Evolutionary conservation across 805 yeast genomes (phyloP).

Genomic region (Ogataea philodendri): DNA sequence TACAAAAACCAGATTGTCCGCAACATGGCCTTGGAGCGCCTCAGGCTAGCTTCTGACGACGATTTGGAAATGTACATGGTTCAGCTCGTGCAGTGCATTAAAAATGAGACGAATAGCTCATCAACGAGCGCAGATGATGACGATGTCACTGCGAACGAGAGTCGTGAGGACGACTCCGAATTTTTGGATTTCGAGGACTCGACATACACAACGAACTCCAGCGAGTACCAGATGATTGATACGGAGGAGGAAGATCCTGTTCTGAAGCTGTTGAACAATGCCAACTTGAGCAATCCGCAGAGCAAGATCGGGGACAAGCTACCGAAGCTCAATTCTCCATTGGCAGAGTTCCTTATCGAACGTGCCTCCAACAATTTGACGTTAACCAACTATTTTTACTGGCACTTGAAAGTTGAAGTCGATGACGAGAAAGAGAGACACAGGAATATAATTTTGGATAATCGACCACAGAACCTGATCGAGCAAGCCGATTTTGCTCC

Average conservation of each 20-base stretch:
- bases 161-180: constrained; percentile 19
- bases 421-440: constrained; percentile 50
- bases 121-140: constrained; percentile 26
- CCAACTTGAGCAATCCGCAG: constrained; percentile 20
- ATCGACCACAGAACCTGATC: constrained; percentile 7
- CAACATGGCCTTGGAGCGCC: constrained; percentile 82
- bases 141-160: constrained; percentile 3
- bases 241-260: constrained; percentile 27
- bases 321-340: constrained; percentile 47
- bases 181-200: constrained; percentile 27
- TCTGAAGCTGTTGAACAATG: constrained; percentile 26
- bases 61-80: constrained; percentile 79
- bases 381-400: constrained; percentile 81
- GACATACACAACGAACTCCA: constrained; percentile 28
- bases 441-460: not conserved
- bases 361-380: constrained; percentile 63
- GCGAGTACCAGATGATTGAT: constrained; percentile 35
- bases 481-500: constrained; percentile 11
- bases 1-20: constrained; percentile 74
- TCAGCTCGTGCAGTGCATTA: constrained; percentile 88
- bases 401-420: constrained; percentile 88
- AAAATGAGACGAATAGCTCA: constrained; percentile 55
- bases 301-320: constrained; percentile 16
- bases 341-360: constrained; percentile 72
- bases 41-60: constrained; percentile 72